Percentiles rank a stretch among this genome's conserved stretches.
Conservation (phyloP, 2,329 filamentous ascomycete species). For the Apiospora saccharicola region DNA sequence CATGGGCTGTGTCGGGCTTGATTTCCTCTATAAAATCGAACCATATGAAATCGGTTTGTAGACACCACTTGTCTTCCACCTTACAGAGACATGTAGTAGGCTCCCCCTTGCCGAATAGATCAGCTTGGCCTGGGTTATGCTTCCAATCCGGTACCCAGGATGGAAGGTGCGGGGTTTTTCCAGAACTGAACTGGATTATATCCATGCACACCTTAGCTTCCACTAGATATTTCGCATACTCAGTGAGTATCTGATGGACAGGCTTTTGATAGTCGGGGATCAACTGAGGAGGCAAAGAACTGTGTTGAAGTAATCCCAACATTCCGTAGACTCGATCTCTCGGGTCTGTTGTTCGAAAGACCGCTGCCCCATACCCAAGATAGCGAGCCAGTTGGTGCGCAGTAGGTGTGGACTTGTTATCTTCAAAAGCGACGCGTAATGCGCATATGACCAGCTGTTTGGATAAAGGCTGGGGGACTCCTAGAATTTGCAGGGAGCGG, state of each 20-base stretch:
- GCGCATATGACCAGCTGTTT: too few species aligned
- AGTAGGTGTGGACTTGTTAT: too few species aligned
- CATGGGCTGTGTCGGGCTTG: background rate
- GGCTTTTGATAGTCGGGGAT: background rate
- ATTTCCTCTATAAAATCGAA: background rate
- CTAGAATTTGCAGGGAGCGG: too few species aligned
- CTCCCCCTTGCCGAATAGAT: too few species aligned
- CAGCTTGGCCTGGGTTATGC: background rate
- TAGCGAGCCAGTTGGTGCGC: background rate
- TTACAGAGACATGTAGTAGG: background rate
- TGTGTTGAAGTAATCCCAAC: background rate
- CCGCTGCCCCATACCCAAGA: background rate
- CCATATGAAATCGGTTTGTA: background rate
- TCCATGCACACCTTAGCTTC: background rate
- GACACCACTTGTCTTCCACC: background rate
- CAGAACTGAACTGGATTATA: background rate
- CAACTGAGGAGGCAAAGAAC: background rate
- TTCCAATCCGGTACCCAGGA: background rate
- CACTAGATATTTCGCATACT: background rate
- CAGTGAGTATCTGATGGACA: background rate
- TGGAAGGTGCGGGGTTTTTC: background rate
- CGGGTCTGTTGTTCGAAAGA: background rate
- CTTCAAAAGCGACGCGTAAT: too few species aligned
- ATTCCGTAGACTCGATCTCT: background rate
- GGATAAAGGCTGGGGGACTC: too few species aligned